Base-by-base conservation (phyloP, 2,329 filamentous ascomycete species). In the Sporothrix phasma region DNA sequence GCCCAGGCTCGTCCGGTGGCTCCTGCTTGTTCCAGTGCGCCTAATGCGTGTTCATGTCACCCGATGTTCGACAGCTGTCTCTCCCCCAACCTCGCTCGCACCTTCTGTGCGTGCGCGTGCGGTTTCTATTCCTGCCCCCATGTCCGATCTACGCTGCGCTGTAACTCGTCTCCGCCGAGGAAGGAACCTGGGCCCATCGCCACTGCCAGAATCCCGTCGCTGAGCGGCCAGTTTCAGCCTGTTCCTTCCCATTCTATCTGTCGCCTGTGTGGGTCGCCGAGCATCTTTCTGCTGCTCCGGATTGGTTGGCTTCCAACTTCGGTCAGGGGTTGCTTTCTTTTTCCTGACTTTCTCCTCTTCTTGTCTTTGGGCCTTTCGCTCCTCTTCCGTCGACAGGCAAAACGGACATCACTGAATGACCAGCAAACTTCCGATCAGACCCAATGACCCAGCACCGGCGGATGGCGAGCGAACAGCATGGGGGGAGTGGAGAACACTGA, bases 281-380 rank as follows among this genome's bases (percentile, higher is more conserved):
- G 22, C 45, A 39, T 61, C 29, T 51, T 49, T 47, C 53, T 43
- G 26, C n/a, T 17, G 10, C 31, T 19, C 13, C 3, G 11, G 59
- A 61, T 64, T 64, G 56, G 63, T 24, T 11, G 29, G 26, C 15
- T 43, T 49, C 45, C 45, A 22, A 51, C 56, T 17, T n/a, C 29
- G 29, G 62, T 54, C 56, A 64, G 56, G 63, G 63, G 56, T 54
- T 10, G 24, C n/a, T 49, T 53, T 64, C n/a, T 63, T 49, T 49
- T 37, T 41, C 17, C 22, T n/a, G 22, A 24, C 19, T 43, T 43
- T 46, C 15, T 59, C 39, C 54, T 22, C 24, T 59, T 19, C 22
- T 31, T 31, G 39, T 45, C 37, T 29, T 41, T 58, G 54, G 51
- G 31, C 10, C 15, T 56, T 37, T 56, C 26, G 29, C 24, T 63